A percentile compares a stretch with the other conserved stretches of the same genome.
These are phyloP conservation scores for Picea mariana DNA, from an alignment of 83 land plant genomes.

Conservation along the genomic window DNA sequence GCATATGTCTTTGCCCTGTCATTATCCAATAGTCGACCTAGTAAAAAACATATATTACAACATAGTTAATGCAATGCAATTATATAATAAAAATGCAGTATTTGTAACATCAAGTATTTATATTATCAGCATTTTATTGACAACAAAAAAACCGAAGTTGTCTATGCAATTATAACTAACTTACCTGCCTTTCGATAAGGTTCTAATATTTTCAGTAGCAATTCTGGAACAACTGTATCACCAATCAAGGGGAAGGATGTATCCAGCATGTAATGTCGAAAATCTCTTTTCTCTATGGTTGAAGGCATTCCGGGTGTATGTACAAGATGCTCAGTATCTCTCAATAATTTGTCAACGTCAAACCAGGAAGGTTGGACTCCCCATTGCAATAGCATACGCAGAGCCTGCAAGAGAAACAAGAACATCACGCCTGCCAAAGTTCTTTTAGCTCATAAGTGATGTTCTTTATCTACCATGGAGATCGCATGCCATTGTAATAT, in stretches of 20 bases:
- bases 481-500: background rate
- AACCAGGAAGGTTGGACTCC: conserved; percentile 97
- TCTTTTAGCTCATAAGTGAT: background rate
- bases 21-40: conserved; percentile 88
- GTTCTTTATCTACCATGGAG: background rate
- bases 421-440: background rate
- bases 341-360: conserved; percentile 24
- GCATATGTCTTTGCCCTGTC: conserved; percentile 64
- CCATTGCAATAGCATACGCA: conserved; percentile 87
- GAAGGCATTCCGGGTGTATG: conserved; percentile 22
- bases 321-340: conserved; percentile 18
- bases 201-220: conserved; percentile 88
- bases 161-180: conserved; percentile 1
- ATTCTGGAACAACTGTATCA: conserved; percentile 85
- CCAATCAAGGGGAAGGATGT: conserved; percentile 70
- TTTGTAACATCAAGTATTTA: background rate
- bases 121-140: background rate
- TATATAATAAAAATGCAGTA: background rate
- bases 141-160: background rate
- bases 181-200: conserved; percentile 85
- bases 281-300: conserved; percentile 51
- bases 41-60: conserved; percentile 7
- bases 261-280: conserved; percentile 81
- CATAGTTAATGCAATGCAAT: background rate
- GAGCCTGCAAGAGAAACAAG: conserved; percentile 53